Conservation (phyloP, 1,284 basidiomycete species). For the Cutaneotrichosporon cutaneum region DNA sequence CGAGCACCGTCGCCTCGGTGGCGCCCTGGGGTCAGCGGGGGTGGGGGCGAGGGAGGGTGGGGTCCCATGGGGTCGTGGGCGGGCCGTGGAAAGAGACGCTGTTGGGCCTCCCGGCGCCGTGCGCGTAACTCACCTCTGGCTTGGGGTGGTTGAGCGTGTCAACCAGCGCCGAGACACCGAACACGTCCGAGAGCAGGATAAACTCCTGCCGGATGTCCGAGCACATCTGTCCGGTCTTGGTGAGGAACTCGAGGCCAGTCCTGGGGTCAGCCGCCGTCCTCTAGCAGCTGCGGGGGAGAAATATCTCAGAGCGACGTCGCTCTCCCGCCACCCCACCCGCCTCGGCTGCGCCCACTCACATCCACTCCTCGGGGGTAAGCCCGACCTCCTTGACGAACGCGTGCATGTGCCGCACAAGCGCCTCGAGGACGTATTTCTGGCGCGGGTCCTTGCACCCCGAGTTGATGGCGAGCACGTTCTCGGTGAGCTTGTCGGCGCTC, state of each 20-base stretch:
- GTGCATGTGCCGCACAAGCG: constrained; percentile 65
- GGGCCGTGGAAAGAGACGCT: too few species aligned
- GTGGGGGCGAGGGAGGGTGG: neutral
- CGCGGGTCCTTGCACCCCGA: constrained; percentile 57
- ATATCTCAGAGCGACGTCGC: neutral
- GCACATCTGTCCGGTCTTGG: constrained; percentile 68
- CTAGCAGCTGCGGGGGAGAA: neutral
- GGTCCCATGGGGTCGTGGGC: too few species aligned
- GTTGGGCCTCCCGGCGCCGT: too few species aligned
- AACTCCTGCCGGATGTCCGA: constrained; percentile 75
- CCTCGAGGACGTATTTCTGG: constrained; percentile 57
- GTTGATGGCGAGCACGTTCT: constrained; percentile 59
- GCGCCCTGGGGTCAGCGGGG: constrained; percentile 53
- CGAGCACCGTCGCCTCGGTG: constrained; percentile 74
- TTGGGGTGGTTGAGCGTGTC: constrained; percentile 72
- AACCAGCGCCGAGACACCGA: constrained; percentile 75
- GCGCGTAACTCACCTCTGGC: constrained; percentile 11
- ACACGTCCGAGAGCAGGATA: constrained; percentile 73
- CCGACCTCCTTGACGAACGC: constrained; percentile 69
- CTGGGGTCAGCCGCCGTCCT: constrained; percentile 21
- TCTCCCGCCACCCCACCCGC: too few species aligned
- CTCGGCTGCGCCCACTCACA: constrained; percentile 47
- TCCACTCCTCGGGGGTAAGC: constrained; percentile 81
- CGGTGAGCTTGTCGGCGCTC: constrained; percentile 60
- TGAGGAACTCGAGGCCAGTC: constrained; percentile 70